Evolutionary conservation across 345 rosid genomes (phyloP).

Genomic region (Zanthoxylum bungeanum): DNA sequence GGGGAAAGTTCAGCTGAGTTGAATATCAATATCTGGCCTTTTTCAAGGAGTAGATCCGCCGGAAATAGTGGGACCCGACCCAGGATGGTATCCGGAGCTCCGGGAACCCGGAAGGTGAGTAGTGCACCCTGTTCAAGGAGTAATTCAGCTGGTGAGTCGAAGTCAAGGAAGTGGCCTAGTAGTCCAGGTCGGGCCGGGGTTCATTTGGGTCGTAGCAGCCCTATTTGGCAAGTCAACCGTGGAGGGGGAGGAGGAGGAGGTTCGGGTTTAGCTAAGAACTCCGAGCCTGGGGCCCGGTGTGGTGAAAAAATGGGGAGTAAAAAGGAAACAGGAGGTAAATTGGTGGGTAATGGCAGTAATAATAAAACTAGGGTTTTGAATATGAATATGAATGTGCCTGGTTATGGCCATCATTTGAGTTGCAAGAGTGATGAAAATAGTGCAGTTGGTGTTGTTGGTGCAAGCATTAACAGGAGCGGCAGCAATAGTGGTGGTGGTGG

Average conservation of each 20-base stretch:
- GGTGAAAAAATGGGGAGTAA: constrained; percentile 22
- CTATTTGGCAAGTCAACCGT: constrained; percentile 71
- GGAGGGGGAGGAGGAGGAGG: constrained; percentile 22
- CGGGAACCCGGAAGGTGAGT: constrained; percentile 57
- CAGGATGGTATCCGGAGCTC: constrained; percentile 36
- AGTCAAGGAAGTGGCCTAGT: constrained; percentile 59
- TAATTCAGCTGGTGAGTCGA: constrained; percentile 64
- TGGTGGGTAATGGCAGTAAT: not conserved
- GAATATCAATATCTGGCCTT: constrained; percentile 81
- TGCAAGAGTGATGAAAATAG: constrained; percentile 49
- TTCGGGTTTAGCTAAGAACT: constrained; percentile 14
- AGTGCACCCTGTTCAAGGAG: constrained; percentile 86
- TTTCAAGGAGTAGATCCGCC: constrained; percentile 81
- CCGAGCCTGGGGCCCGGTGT: constrained; percentile 17
- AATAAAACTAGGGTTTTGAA: constrained; percentile 37
- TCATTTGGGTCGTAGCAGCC: constrained; percentile 68
- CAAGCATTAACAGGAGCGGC: not conserved
- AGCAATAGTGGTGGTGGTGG: no score
- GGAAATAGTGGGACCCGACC: constrained; percentile 58
- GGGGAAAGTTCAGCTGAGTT: constrained; percentile 42
- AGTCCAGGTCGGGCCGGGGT: constrained; percentile 70
- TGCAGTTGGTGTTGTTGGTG: constrained; percentile 1
- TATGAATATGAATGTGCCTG: constrained; percentile 73
- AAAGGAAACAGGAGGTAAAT: constrained; percentile 14
- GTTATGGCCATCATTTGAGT: constrained; percentile 62